Base-by-base conservation (phyloP, 441 rosid genomes). In the Melastoma candidum region DNA sequence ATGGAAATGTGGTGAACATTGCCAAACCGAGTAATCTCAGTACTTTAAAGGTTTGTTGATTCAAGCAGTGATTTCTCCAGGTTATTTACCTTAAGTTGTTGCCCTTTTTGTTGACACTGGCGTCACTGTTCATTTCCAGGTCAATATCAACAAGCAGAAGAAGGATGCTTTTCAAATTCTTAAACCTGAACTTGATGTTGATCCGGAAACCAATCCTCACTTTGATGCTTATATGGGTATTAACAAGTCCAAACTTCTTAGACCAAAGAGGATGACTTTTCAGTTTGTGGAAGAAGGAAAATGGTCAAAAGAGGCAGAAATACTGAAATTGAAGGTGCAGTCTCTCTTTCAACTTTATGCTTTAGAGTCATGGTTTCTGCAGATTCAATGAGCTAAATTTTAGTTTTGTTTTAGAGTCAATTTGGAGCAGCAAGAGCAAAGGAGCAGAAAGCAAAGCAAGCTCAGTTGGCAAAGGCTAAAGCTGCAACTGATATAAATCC, bases 251-350 rank as follows among this genome's bases (percentile, higher is more conserved):
- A 92, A 92, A 70, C 70, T 87, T 54, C 61, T 92, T 73, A 83
- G 98, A 68, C 96, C 95, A 48, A 92, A 87, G 70, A 70, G 87
- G 56, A 78, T 79, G 89, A 66, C 60, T 49, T 85, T 92, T 67
- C 90, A 76, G 84, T 92, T 92, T 82, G 98, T 92, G 45, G 95
- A 92, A 74, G 95, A 92, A 77, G 98, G 96, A 17, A 83, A 80
- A 74, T 92, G 98, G 98, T 70, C 90, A 1, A 85, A 74, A 70
- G 96, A 92, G 26, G 96, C 98, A 47, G 96, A 92, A 72, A 73
- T 61, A 11, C 63, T 85, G 41, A 92, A 80, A 70, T 60, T 90
- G 58, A 83, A 74, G 95, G 98, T 83, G 65, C 51, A 39, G 12
- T 24, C 26, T 49, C 44, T 50, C 7, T 39, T 48, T 14, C 48